Evolutionary conservation across 1,284 basidiomycete species (phyloP), one percentile per base, ranked within the genome.

Genomic region (Limonomyces culmigenus): DNA sequence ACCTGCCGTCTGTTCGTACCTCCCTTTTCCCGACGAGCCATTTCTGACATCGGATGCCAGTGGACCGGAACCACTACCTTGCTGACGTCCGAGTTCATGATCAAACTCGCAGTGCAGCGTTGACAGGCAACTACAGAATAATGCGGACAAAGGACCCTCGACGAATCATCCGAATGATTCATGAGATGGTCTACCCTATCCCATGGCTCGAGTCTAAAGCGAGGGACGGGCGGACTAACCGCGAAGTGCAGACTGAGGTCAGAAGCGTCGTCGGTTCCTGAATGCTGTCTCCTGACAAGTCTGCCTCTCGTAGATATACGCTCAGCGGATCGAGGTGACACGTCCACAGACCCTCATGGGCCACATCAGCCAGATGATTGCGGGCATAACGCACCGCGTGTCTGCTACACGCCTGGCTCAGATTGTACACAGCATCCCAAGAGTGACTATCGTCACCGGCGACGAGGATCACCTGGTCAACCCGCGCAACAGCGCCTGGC

Each of bases 291-390:
- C n/a, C 23, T 27, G n/a, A 27, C n/a, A 27, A 27, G 57, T 49
- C 2, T 16, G 33, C 6, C n/a, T 12, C 3, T 5, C 6, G 15
- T 45, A 79, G 62, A 54, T 53, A 18, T 75, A 69, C 44, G 50
- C 61, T 21, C 58, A 56, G 32, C 74, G 79, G 14, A 59, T 73
- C 31, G 45, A 54, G 2, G 56, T 74, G 3, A 73, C 72, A 1
- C 67, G 63, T 10, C 65, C 68, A 1, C 85, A 86, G 43, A 59
- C 59, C 0, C 50, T 74, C 25, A 45, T 69, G 11, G 86, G 85
- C 0, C 58, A 70, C 14, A 41, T 89, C 2, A 81, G 77, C 2
- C 86, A 91, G 50, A 75, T 85, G 66, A 61, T 56, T 4, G 83
- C 87, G 0, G 79, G 54, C 0, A 41, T 83, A 3, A 78, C 75